Evolutionary conservation across 2,329 filamentous ascomycete species (phyloP).

Genomic region (Fusarium veterinarium): DNA sequence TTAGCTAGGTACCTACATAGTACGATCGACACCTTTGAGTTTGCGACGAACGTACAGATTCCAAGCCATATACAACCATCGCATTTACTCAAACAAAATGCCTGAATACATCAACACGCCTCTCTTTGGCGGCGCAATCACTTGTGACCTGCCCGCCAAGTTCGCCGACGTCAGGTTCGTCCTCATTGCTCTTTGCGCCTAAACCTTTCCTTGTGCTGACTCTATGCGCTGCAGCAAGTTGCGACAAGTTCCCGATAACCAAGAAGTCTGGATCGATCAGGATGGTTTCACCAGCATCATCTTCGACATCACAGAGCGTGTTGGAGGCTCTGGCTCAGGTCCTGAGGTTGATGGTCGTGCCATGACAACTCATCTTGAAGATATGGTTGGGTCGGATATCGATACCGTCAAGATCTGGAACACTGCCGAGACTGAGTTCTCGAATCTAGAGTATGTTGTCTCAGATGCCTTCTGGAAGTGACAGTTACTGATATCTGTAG

Average conservation of each 20-base stretch:
- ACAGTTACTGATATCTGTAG: slow-evolving; percentile 39
- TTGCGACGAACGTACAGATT: slow-evolving; percentile 9
- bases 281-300: slow-evolving; percentile 88
- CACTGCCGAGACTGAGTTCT: slow-evolving; percentile 70
- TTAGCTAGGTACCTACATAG: background rate
- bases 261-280: slow-evolving; percentile 90
- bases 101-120: slow-evolving; percentile 66
- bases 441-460: slow-evolving; percentile 62
- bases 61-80: background rate
- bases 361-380: slow-evolving; percentile 74
- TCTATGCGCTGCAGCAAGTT: slow-evolving; percentile 65
- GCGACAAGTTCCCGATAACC: slow-evolving; percentile 83
- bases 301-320: slow-evolving; percentile 88
- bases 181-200: slow-evolving; percentile 11
- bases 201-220: slow-evolving; percentile 16
- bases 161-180: slow-evolving; percentile 79
- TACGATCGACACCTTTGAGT: background rate
- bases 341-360: slow-evolving; percentile 77
- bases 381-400: slow-evolving; percentile 73
- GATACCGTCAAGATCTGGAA: slow-evolving; percentile 75
- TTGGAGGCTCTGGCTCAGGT: slow-evolving; percentile 65
- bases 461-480: too few species aligned
- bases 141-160: slow-evolving; percentile 72
- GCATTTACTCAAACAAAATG: slow-evolving; percentile 51
- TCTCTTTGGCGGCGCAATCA: slow-evolving; percentile 79